These are phyloP conservation scores for Penicillium sp. DNA, from an alignment of 2,329 filamentous ascomycete genomes.

Conservation along the genomic window DNA sequence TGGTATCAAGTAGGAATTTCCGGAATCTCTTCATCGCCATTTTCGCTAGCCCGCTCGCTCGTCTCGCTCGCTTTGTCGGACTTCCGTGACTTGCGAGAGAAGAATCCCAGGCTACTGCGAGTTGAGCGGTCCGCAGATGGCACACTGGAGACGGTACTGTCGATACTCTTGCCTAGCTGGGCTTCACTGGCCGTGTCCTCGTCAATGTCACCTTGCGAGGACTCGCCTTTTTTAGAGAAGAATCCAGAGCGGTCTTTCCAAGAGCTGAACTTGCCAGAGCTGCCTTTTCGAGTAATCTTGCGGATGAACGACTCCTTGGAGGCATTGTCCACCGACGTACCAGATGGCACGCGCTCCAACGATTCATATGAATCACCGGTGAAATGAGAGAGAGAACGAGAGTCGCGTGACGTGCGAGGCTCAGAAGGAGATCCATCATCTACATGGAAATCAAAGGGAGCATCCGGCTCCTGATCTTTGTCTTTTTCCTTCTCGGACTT, in stretches of 20 bases:
- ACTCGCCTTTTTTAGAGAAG: slow-evolving; percentile 48
- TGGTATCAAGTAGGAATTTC: slow-evolving; percentile 32
- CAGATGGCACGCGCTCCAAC: slow-evolving; percentile 47
- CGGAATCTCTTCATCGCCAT: slow-evolving; percentile 42
- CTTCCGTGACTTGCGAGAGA: slow-evolving; percentile 48
- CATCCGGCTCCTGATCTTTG: slow-evolving; percentile 34
- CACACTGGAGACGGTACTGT: slow-evolving; percentile 42
- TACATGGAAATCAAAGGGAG: slow-evolving; percentile 31
- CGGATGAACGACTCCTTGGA: slow-evolving; percentile 52
- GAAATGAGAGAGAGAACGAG: slow-evolving; percentile 45
- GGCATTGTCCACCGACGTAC: slow-evolving; percentile 40
- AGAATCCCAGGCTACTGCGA: slow-evolving; percentile 47
- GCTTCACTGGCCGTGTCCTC: slow-evolving; percentile 42
- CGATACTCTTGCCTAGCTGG: slow-evolving; percentile 44
- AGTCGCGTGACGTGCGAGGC: slow-evolving; percentile 45
- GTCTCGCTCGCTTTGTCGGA: slow-evolving; percentile 45
- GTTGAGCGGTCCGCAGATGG: slow-evolving; percentile 45
- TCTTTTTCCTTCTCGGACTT: slow-evolving; percentile 46
- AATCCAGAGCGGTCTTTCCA: slow-evolving; percentile 51
- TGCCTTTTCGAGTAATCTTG: slow-evolving; percentile 52
- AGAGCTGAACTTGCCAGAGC: slow-evolving; percentile 51
- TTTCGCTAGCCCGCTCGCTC: slow-evolving; percentile 45
- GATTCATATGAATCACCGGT: slow-evolving; percentile 49
- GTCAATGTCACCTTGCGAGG: slow-evolving; percentile 45
- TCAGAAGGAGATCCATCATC: slow-evolving; percentile 45